Percentiles rank a stretch among this genome's conserved stretches.
phyloP scores from a whole-genome alignment of 2,329 filamentous ascomycete genomes.

The Aspergillus bombycis region DNA sequence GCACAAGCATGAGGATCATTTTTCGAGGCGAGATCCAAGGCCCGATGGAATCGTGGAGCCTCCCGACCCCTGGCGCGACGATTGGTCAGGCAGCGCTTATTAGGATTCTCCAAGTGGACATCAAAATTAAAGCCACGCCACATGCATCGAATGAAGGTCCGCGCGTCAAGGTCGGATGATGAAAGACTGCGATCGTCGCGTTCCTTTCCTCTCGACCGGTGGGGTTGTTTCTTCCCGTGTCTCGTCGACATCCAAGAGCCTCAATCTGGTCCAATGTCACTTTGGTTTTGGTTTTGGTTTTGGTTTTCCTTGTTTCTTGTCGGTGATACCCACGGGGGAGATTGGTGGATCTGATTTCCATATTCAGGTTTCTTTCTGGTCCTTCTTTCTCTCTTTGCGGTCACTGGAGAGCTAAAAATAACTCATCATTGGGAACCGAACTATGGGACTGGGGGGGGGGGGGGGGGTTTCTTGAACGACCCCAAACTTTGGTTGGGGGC shows the following conservation, averaged over 20 bases:
- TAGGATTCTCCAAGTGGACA: background rate
- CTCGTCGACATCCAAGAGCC: background rate
- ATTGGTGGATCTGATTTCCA: background rate
- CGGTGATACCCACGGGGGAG: background rate
- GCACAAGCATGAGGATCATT: background rate
- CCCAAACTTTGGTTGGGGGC: background rate
- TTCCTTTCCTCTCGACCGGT: background rate
- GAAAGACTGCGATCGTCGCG: background rate
- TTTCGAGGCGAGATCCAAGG: background rate
- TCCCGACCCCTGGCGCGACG: background rate
- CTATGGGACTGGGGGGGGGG: too few relatives aligned
- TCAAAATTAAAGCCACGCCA: background rate
- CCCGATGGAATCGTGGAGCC: background rate
- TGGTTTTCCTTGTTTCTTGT: background rate
- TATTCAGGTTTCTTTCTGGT: too few relatives aligned
- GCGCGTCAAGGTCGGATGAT: slow-evolving; percentile 3
- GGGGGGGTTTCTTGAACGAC: background rate
- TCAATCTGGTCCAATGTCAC: background rate
- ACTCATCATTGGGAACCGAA: background rate
- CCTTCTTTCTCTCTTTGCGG: too few relatives aligned
- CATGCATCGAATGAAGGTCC: slow-evolving; percentile 2
- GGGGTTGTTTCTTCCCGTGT: background rate
- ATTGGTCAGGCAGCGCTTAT: slow-evolving; percentile 3
- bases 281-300: too few relatives aligned
- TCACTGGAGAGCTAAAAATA: background rate